Percentiles rank a stretch among this genome's conserved stretches.
phyloP scores from a whole-genome alignment of 1,284 basidiomycete species.

The Tylopilus sp. region DNA sequence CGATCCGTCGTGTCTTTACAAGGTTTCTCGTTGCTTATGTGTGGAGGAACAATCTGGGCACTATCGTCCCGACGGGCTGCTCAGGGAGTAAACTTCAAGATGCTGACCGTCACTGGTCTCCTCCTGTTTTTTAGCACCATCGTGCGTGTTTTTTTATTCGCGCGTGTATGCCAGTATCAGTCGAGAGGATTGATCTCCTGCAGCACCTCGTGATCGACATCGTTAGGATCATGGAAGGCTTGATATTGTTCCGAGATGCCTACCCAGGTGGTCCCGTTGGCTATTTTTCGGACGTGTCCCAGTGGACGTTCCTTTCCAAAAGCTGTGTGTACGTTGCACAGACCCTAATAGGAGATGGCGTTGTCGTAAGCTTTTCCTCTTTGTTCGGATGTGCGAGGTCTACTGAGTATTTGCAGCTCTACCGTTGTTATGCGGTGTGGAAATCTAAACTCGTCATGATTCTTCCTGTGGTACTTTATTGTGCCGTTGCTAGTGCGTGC shows the following conservation, averaged over 20 bases:
- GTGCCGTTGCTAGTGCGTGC: neutral
- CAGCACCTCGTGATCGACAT: slow-evolving; percentile 14
- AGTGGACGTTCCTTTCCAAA: slow-evolving; percentile 27
- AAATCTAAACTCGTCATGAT: neutral
- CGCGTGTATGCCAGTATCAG: neutral
- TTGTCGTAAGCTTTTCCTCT: slow-evolving; percentile 25
- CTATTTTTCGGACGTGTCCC: slow-evolving; percentile 24
- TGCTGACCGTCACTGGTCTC: neutral
- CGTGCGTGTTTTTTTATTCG: neutral
- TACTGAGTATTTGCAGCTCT: neutral
- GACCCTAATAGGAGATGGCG: slow-evolving; percentile 13
- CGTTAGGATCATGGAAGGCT: slow-evolving; percentile 3
- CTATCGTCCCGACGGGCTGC: neutral
- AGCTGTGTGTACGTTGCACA: slow-evolving; percentile 23
- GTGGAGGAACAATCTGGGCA: slow-evolving; percentile 1
- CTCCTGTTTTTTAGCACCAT: neutral
- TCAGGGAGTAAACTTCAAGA: neutral
- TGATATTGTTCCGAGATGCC: slow-evolving; percentile 6
- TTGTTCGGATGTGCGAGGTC: neutral
- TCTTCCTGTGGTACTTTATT: neutral
- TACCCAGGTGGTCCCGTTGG: slow-evolving; percentile 5
- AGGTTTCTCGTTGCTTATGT: slow-evolving; percentile 7
- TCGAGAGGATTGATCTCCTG: neutral
- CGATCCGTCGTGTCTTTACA: too few relatives aligned
- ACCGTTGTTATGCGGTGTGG: slow-evolving; percentile 1